phyloP scores from a whole-genome alignment of 1,284 basidiomycete species.

The Ustilago shanxiensis region DNA sequence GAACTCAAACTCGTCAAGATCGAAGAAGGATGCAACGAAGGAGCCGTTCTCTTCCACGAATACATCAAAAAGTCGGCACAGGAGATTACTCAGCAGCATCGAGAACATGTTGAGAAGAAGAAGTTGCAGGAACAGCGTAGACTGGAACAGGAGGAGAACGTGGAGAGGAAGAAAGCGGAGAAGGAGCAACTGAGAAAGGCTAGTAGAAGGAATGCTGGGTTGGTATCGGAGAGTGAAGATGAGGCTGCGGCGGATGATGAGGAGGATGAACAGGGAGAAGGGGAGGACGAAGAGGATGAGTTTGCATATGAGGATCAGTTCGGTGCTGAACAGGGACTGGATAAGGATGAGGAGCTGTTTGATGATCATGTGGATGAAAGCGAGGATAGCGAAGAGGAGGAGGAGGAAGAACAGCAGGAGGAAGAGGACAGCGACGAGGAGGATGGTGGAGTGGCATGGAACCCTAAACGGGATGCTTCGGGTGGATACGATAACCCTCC shows the following conservation, averaged over 20 bases:
- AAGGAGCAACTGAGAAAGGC: slow-evolving; percentile 36
- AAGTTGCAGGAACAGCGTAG: slow-evolving; percentile 51
- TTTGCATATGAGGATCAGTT: slow-evolving; percentile 65
- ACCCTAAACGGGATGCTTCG: slow-evolving; percentile 21
- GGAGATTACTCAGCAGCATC: slow-evolving; percentile 42
- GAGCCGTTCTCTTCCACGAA: slow-evolving; percentile 67
- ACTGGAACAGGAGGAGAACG: slow-evolving; percentile 59
- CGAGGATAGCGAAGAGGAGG: slow-evolving; percentile 25
- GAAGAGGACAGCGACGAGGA: slow-evolving; percentile 59
- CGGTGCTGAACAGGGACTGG: slow-evolving; percentile 33
- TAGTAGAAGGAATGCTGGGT: slow-evolving; percentile 22
- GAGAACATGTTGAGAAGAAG: slow-evolving; percentile 39
- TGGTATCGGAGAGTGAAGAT: slow-evolving; percentile 30
- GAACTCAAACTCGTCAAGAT: slow-evolving; percentile 94
- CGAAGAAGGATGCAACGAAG: slow-evolving; percentile 80
- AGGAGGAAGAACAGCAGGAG: slow-evolving; percentile 15
- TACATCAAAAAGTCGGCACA: slow-evolving; percentile 55
- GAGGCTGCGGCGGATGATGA: slow-evolving; percentile 20
- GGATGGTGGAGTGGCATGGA: slow-evolving; percentile 15
- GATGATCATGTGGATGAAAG: slow-evolving; percentile 23
- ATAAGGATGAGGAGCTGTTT: slow-evolving; percentile 53
- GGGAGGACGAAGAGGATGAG: slow-evolving; percentile 55
- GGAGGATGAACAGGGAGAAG: slow-evolving; percentile 6
- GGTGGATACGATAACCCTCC: slow-evolving; percentile 36
- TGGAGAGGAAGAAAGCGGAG: slow-evolving; percentile 61